These are phyloP conservation scores for Fraxinus ornus DNA, from an alignment of 305 asterid genomes.

Conservation along the genomic window DNA sequence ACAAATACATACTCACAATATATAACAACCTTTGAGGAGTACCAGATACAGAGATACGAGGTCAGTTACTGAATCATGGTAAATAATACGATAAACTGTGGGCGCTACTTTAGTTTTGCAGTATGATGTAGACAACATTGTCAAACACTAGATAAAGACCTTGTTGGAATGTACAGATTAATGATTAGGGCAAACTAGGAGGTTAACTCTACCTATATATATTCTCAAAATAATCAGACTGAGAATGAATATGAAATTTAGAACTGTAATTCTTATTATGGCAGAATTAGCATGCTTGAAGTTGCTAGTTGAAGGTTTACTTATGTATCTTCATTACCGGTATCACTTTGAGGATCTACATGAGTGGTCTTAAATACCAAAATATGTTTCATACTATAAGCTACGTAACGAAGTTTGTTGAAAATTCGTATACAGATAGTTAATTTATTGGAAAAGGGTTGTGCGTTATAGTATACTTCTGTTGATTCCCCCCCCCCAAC, in stretches of 20 bases:
- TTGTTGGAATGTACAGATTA: not conserved
- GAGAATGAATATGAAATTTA: not conserved
- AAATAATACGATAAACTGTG: not conserved
- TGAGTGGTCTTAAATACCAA: not conserved
- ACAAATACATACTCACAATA: constrained; percentile 94
- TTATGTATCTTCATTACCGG: not conserved
- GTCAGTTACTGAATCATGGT: constrained; percentile 41
- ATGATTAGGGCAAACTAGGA: not conserved
- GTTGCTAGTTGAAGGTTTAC: not conserved
- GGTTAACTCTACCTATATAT: not conserved
- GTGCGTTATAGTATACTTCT: too few relatives aligned
- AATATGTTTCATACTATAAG: not conserved
- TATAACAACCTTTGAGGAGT: constrained; percentile 86
- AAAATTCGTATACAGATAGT: not conserved
- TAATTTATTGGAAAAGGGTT: not conserved
- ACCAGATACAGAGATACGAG: constrained; percentile 93
- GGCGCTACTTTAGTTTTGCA: not conserved
- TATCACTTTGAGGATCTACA: not conserved
- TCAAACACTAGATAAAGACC: not conserved
- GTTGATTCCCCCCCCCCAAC: too few relatives aligned
- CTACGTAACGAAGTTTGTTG: not conserved
- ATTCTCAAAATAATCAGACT: not conserved
- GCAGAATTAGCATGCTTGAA: not conserved
- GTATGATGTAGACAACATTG: constrained; percentile 1
- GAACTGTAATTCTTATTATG: not conserved